These are phyloP conservation scores for Beauveria pseudobassiana DNA, from an alignment of 2,329 filamentous ascomycete genomes.

Conservation along the genomic window DNA sequence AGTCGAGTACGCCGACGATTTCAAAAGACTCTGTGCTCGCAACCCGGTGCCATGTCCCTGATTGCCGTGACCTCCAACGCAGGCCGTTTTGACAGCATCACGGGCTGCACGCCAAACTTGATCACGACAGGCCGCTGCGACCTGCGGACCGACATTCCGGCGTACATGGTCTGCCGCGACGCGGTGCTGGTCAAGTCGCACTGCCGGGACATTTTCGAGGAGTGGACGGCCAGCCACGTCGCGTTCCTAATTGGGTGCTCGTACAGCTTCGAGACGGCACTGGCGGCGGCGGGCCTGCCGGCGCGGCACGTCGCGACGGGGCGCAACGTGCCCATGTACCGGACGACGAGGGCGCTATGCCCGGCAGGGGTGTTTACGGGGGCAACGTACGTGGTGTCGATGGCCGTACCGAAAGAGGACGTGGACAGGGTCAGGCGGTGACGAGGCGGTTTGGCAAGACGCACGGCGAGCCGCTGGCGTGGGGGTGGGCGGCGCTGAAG, in stretches of 20 bases:
- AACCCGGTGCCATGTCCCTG: constrained; percentile 56
- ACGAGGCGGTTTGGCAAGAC: constrained; percentile 48
- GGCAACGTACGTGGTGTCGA: constrained; percentile 52
- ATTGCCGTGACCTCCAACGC: constrained; percentile 41
- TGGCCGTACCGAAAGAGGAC: constrained; percentile 47
- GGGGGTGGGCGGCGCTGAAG: constrained; percentile 52
- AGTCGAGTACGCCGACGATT: constrained; percentile 47
- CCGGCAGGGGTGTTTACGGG: constrained; percentile 51
- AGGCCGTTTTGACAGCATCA: constrained; percentile 35
- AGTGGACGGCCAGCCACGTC: constrained; percentile 53
- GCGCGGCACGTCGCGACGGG: constrained; percentile 41
- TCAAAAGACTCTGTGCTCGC: constrained; percentile 48
- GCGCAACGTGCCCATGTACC: constrained; percentile 55
- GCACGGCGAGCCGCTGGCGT: constrained; percentile 58
- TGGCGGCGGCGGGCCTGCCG: constrained; percentile 40
- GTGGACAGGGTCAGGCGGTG: constrained; percentile 46
- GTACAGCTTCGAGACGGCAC: constrained; percentile 54
- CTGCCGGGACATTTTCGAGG: constrained; percentile 33
- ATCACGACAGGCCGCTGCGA: constrained; percentile 42
- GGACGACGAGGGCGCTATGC: constrained; percentile 46
- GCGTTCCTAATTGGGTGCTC: constrained; percentile 58
- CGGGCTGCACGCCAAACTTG: constrained; percentile 20
- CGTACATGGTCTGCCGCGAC: constrained; percentile 51
- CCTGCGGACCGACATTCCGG: constrained; percentile 49
- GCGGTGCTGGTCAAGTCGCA: constrained; percentile 32